Evolutionary conservation across 2,329 filamentous ascomycete species (phyloP), one percentile per base, ranked within the genome.

Genomic region (Sporothrix schenckii): DNA sequence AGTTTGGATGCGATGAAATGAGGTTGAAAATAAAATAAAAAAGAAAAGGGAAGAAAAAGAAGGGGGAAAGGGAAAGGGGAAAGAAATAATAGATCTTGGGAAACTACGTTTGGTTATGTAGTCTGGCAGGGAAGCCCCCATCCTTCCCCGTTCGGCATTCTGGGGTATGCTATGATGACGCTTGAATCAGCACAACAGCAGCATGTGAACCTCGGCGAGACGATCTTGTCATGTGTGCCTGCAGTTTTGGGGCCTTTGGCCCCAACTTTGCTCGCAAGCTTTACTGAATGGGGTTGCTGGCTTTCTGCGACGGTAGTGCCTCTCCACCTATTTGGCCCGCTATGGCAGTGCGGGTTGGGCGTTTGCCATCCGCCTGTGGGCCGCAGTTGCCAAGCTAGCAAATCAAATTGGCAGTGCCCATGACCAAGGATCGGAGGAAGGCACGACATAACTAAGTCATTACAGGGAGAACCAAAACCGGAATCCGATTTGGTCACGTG

Each of bases 151-250:
- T 61, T 68, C 66, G 66, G 50, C 69, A 50, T 50, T 71, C 69
- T 71, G 69, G 69, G 69, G 69, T 65, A 68, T 63, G 52, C 47
- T 68, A 56, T 66, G 66, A 71, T 71, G 69, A 71, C 69, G 66
- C 69, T 71, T 60, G 63, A 52, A 54, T 66, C 52, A 49, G 53
- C 52, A 21, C 34, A 39, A 44, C 41, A 60, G 44, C 52, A 44
- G 47, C 70, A 71, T 71, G 70, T 71, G 70, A 71, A 71, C 70
- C 70, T 71, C 70, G 70, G 70, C 70, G 70, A 53, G 24, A 44
- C 56, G 56, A 30, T 69, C 70, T 44, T 71, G 53, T 71, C 70
- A 71, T 53, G 66, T 66, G 70, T 63, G 27, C 24, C 27, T 16
- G 16, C 30, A 24, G 30, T 21, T 56, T 56, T 34, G 34, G 34